Evolutionary conservation across 352 stramenopile species (phyloP).

Genomic region (Globisporangium viniferum): DNA sequence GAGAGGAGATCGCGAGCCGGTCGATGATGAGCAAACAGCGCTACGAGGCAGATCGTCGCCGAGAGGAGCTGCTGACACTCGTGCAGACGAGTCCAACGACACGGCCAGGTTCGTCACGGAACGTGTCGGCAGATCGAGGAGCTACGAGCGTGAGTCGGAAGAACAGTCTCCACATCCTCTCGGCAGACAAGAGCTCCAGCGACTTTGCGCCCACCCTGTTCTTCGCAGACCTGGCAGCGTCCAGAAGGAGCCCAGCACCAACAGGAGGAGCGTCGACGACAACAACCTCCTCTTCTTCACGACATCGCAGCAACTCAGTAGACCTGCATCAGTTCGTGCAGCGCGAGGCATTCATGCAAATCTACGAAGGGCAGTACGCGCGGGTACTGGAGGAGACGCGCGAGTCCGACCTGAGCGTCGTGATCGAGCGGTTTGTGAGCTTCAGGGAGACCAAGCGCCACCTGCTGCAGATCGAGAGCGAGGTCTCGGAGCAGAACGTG

Average conservation of each 20-base stretch:
- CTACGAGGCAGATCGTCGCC: constrained; percentile 41
- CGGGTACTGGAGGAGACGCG: constrained; percentile 43
- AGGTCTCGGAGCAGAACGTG: constrained; percentile 27
- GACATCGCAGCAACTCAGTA: constrained; percentile 22
- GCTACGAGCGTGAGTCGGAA: not conserved
- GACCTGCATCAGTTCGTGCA: constrained; percentile 25
- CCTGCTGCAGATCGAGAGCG: constrained; percentile 49
- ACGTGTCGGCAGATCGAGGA: not conserved
- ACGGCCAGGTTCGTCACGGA: constrained; percentile 7
- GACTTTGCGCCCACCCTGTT: not conserved
- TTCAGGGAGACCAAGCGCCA: constrained; percentile 30
- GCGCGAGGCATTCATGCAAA: constrained; percentile 52
- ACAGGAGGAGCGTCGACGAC: not conserved
- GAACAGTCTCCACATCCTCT: constrained; percentile 5
- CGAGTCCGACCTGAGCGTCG: constrained; percentile 44
- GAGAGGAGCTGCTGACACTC: constrained; percentile 47
- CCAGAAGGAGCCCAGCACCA: not conserved
- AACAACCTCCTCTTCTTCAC: not conserved
- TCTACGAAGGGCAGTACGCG: constrained; percentile 62
- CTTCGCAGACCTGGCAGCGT: not conserved
- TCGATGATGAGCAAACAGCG: constrained; percentile 36
- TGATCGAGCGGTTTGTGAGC: constrained; percentile 47
- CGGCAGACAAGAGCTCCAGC: not conserved
- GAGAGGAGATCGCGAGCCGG: constrained; percentile 43
- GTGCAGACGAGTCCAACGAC: constrained; percentile 25